Conservation (phyloP, 169 alveolate species). For the Perkinsus olseni region DNA sequence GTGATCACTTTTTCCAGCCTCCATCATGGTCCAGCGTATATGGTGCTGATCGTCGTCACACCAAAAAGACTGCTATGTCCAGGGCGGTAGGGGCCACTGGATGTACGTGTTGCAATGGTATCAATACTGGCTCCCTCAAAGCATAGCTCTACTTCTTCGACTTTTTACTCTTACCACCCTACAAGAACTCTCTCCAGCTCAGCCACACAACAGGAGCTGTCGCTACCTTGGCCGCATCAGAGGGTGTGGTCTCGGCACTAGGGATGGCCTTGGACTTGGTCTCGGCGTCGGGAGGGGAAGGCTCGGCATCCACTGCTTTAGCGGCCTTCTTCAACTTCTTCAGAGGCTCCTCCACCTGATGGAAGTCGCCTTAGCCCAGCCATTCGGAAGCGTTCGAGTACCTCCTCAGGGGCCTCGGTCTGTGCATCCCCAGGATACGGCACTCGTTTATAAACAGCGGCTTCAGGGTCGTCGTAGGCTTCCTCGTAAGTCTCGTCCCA, state of each 20-base stretch:
- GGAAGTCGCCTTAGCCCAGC: background rate
- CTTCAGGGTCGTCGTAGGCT: conserved; percentile 62
- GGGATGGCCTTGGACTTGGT: background rate
- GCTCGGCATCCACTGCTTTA: background rate
- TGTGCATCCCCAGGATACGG: background rate
- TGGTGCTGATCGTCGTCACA: background rate
- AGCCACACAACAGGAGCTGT: too few relatives aligned
- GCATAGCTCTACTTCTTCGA: background rate
- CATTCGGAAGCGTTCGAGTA: background rate
- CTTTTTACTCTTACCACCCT: background rate
- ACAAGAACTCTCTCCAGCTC: too few relatives aligned
- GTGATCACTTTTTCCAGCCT: background rate
- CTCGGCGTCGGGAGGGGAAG: background rate
- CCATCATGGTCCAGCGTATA: background rate
- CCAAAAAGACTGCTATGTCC: background rate
- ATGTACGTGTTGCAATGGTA: too few relatives aligned
- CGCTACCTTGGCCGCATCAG: background rate
- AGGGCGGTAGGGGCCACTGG: background rate
- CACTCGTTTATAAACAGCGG: background rate
- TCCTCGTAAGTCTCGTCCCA: conserved; percentile 87
- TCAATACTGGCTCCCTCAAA: too few relatives aligned
- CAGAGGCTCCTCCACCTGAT: background rate
- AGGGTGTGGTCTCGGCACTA: background rate
- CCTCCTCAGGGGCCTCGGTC: background rate
- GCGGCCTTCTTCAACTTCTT: background rate